phyloP scores from a whole-genome alignment of 1,284 basidiomycete genomes.

The Melampsora larici-populina region DNA sequence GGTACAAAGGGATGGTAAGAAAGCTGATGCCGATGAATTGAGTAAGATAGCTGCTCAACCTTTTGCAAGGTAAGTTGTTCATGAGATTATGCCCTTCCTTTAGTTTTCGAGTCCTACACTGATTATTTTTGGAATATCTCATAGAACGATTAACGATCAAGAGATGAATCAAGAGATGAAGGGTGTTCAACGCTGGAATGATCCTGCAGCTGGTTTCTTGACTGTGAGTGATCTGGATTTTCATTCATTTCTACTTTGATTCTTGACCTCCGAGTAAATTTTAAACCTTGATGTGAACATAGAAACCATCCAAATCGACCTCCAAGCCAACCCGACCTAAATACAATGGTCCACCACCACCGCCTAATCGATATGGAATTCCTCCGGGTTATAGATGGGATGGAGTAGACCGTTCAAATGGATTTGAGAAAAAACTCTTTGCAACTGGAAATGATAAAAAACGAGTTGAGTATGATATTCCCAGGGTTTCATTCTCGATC shows the following conservation, averaged over 20 bases:
- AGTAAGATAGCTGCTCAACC: conserved; percentile 65
- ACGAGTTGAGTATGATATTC: conserved; percentile 42
- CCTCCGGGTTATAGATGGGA: conserved; percentile 96
- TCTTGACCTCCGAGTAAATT: no score
- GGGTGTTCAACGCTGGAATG: conserved; percentile 80
- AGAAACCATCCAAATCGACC: conserved; percentile 30
- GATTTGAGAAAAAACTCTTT: conserved; percentile 89
- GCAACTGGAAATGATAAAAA: conserved; percentile 72
- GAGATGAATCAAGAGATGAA: conserved; percentile 79
- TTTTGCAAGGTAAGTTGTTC: conserved; percentile 64
- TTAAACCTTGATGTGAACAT: not conserved
- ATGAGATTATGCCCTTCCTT: not conserved
- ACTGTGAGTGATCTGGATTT: conserved; percentile 61
- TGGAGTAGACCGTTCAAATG: conserved; percentile 69
- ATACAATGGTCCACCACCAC: conserved; percentile 79
- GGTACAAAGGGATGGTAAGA: conserved; percentile 74
- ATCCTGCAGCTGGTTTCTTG: conserved; percentile 88
- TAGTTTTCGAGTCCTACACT: not conserved
- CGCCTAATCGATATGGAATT: conserved; percentile 92
- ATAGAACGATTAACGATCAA: conserved; percentile 63
- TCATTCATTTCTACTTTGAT: not conserved
- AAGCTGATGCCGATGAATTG: conserved; percentile 64
- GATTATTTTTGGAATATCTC: not conserved
- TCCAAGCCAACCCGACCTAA: conserved; percentile 60
- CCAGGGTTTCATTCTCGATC: not conserved